Conservation (phyloP, 2,329 filamentous ascomycete species). For the Pseudogymnoascus sp. region DNA sequence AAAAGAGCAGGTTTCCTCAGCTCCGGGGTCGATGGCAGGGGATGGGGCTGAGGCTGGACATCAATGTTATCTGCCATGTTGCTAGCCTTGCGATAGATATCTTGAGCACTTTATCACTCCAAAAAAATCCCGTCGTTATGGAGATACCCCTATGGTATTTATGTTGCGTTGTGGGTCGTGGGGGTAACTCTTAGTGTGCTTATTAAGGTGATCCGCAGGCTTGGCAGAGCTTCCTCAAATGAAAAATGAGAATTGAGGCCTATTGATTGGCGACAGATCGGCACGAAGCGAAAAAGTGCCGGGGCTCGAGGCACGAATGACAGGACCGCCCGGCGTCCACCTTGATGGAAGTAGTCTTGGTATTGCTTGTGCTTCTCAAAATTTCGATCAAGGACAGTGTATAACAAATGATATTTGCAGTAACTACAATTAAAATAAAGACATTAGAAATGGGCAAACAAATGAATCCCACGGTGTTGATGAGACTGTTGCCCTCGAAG, state of each 20-base stretch:
- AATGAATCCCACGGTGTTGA: too few relatives aligned
- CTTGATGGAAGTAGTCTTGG: too few relatives aligned
- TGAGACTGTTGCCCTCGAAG: too few relatives aligned
- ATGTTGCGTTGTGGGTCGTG: background rate
- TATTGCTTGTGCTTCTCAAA: background rate
- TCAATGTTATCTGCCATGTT: background rate
- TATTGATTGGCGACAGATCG: slow-evolving; percentile 8
- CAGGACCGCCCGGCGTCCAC: background rate
- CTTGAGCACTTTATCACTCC: background rate
- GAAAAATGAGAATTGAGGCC: background rate
- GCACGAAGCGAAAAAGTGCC: background rate
- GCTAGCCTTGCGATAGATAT: background rate
- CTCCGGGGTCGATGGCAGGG: background rate
- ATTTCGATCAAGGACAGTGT: background rate
- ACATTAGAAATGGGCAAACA: too few relatives aligned
- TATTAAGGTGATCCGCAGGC: slow-evolving; percentile 5
- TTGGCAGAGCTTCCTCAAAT: background rate
- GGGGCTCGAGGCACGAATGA: background rate
- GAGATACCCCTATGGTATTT: slow-evolving; percentile 2
- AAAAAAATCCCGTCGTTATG: background rate
- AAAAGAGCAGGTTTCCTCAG: slow-evolving; percentile 10
- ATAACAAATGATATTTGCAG: background rate
- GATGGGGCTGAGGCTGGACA: too few relatives aligned
- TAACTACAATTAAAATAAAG: background rate
- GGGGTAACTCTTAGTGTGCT: background rate